Base-by-base conservation (phyloP, 495 filamentous ascomycete species). In the Acidiella bohemica region DNA sequence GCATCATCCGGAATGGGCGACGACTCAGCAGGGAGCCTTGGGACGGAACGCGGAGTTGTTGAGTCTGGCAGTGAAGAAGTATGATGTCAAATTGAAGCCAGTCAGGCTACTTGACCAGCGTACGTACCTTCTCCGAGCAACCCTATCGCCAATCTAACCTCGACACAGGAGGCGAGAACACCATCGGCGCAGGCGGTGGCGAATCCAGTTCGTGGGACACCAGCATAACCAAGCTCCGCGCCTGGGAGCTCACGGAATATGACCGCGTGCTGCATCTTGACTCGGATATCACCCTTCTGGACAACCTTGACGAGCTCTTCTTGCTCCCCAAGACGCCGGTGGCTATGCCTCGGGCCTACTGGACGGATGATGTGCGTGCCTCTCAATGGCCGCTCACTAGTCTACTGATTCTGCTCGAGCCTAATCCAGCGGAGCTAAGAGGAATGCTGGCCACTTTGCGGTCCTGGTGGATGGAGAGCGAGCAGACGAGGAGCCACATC, bases 291-390 rank as follows among this genome's bases (percentile, higher is more conserved):
- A 53, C 50, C 23, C 53, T 62, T 17, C 43, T 54, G 25, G 42
- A 55, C 16, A 47, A 44, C 17, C 40, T 60, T 22, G 59, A 62
- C 45, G 57, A 62, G 35, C 55, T 62, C n/a, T 62, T 62, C 52
- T 46, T 51, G 17, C 54, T 62, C 23, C 59, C 59, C 4, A 32
- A 27, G 8, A 50, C 59, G 12, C 48, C 55, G 17, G 53, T 62
- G 12, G 59, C 55, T 10, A 57, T 62, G 53, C 53, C 55, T 0
- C 53, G 59, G 26, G 57, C 57, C 13, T 62, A 62, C 46, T 60
- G 59, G 59, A 44, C 41, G 28, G 37, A 50, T 31, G 27, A 17
- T 1, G 46, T 44, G 16, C n/a, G n/a, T n/a, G 48, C 49, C 2
- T 41, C 27, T 20, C 19, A 24, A 21, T 42, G 42, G 38, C 56